These are phyloP conservation scores for Stentor coeruleus DNA, from an alignment of 73 alveolate species.

Conservation along the genomic window DNA sequence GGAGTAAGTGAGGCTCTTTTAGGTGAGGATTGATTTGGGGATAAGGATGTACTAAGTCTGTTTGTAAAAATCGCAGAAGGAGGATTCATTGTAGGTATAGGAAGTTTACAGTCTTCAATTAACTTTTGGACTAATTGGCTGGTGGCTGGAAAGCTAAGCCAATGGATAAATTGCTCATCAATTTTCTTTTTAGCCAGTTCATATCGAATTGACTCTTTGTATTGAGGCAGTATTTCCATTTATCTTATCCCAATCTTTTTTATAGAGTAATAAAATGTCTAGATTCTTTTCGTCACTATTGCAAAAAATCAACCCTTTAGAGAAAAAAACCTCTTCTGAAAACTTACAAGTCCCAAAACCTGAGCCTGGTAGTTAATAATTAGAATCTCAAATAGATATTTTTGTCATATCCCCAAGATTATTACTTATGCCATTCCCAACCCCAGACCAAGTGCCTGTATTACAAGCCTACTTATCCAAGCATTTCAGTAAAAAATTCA, in stretches of 20 bases:
- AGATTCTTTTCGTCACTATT: no score
- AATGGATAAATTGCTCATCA: constrained; percentile 53
- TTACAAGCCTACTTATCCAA: neutral
- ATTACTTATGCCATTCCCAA: constrained; percentile 19
- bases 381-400: no score
- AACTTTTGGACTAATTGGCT: constrained; percentile 34
- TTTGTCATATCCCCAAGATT: neutral
- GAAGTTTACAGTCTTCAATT: constrained; percentile 38
- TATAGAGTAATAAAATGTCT: no score
- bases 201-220: constrained; percentile 45
- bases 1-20: constrained; percentile 32
- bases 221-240: constrained; percentile 21
- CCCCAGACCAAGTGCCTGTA: neutral
- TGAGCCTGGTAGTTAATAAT: no score
- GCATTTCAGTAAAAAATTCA: neutral
- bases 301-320: no score
- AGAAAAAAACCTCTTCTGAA: no score
- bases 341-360: no score
- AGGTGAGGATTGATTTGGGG: neutral
- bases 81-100: constrained; percentile 4
- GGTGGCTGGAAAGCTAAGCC: constrained; percentile 40
- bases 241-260: no score
- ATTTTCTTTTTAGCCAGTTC: constrained; percentile 55
- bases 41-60: neutral
- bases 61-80: neutral